Evolutionary conservation across 768 basidiomycete species (phyloP), one percentile per base, ranked within the genome.

Genomic region (Coprinellus aureogranulatus): DNA sequence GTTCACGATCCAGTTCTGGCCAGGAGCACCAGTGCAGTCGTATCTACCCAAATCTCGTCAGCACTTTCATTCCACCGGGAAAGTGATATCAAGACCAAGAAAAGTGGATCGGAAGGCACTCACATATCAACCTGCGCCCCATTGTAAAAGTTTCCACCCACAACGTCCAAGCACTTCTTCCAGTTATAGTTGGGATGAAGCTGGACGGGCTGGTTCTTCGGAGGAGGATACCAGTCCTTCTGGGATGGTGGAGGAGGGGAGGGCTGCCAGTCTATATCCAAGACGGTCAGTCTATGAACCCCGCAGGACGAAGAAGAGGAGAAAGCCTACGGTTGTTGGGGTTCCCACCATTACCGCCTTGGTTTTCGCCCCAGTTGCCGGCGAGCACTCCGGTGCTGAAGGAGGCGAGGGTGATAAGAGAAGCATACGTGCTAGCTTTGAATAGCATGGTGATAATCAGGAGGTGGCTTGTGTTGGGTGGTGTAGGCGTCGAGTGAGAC

Each of bases 101-200:
- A 5, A 23, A n/a, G 34, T 18, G 28, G 34, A 11, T 9, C 45
- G n/a, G 20, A 23, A 16, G 3, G 26, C 40, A 63, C 67, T 37
- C 42, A 71, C 71, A 72, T 66, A 52, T 70, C 65, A 14, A 73
- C 66, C n/a, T 67, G 64, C 0, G 68, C 70, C 12, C 68, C 68
- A 61, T 73, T 71, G 14, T 53, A 60, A 34, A 61, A 62, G n/a
- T 54, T 54, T 28, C 57, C 61, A n/a, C 64, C 66, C 9, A 65
- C 63, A 27, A 68, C 68, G 52, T 74, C 70, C 22, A 74, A 58
- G 55, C 72, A 72, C 48, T 72, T 71, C 20, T 53, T 55, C 26
- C 54, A 57, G 45, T 68, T 61, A 0, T 57, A 61, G 57, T 67
- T 70, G 9, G 70, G 70, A 48, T 71, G 69, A 25, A 72, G 63